Base-by-base conservation (phyloP, 306 rosid species). In the Vachellia collinsii region DNA sequence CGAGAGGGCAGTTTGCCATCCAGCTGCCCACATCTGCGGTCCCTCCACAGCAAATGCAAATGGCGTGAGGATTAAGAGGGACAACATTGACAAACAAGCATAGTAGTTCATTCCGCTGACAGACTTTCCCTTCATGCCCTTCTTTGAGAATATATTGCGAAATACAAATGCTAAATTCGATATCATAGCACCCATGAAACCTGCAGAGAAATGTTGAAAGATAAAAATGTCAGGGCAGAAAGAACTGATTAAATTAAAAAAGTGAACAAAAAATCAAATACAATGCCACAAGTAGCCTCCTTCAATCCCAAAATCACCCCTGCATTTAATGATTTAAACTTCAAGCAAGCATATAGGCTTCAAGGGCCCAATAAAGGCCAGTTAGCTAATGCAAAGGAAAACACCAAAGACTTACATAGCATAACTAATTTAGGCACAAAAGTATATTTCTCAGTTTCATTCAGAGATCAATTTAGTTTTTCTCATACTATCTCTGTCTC, bases 181-280 rank as follows among this genome's bases (percentile, higher is more conserved):
- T 87, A 94, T 94, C 98, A 94, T 94, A 34, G 98, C 97, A n/a
- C 97, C 98, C 98, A 94, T 91, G 76, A 94, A 94, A 86, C 98
- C 98, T 94, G 93, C 80, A 81, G 68, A 56, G 77, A 54, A 62
- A 19, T 72, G 13, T 14, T 41, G 70, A 74, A 43, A 56, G 50
- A 53, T 53, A n/a, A 36, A 22, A 50, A 81, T 67, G 77, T 62
- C 77, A 82, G 70, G 39, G 63, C 11, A 19, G 48, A 42, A 75
- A 71, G 74, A 75, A 80, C 47, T n/a, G n/a, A n/a, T n/a, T 47
- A 9, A 54, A 54, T 61, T 59, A 29, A 65, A 61, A 68, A 36
- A 42, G 46, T n/a, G 29, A 20, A 22, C 58, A 65, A 14, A 11
- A 65, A 13, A 44, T 23, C 13, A 25, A 42, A 38, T 68, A 56